Percentiles rank a stretch among this genome's conserved stretches.
phyloP scores from a whole-genome alignment of 495 filamentous ascomycete species.

The Trichocladium antarcticum region DNA sequence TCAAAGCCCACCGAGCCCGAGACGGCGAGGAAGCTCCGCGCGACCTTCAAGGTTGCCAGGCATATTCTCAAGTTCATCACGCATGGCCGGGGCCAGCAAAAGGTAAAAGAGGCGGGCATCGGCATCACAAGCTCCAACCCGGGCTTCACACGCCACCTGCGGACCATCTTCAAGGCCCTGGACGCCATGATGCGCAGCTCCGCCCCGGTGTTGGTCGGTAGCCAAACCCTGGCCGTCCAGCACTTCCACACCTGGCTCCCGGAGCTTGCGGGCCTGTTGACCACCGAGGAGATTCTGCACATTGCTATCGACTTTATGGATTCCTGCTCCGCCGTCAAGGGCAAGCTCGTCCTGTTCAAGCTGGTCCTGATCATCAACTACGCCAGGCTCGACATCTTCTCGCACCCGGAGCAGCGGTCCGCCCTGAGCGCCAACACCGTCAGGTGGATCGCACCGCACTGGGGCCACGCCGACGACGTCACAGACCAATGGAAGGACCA shows the following conservation, averaged over 20 bases:
- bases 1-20: slow-evolving; percentile 67
- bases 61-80: slow-evolving; percentile 94
- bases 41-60: slow-evolving; percentile 88
- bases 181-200: slow-evolving; percentile 79
- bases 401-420: slow-evolving; percentile 58
- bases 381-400: slow-evolving; percentile 67
- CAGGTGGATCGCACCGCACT: slow-evolving; percentile 86
- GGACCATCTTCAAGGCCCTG: slow-evolving; percentile 77
- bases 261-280: slow-evolving; percentile 65
- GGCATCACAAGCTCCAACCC: slow-evolving; percentile 68
- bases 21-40: slow-evolving; percentile 70
- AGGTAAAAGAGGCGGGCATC: slow-evolving; percentile 77
- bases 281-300: slow-evolving; percentile 74
- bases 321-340: slow-evolving; percentile 75
- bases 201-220: slow-evolving; percentile 77
- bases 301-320: slow-evolving; percentile 90
- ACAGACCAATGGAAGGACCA: slow-evolving; percentile 86
- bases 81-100: slow-evolving; percentile 75
- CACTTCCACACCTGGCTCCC: slow-evolving; percentile 96
- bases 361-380: slow-evolving; percentile 86
- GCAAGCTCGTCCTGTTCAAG: slow-evolving; percentile 91
- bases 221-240: slow-evolving; percentile 89
- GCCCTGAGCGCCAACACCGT: slow-evolving; percentile 71
- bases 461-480: slow-evolving; percentile 63
- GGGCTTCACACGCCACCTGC: slow-evolving; percentile 72